phyloP scores from a whole-genome alignment of 495 filamentous ascomycete genomes.

The Coniosporium apollinis region DNA sequence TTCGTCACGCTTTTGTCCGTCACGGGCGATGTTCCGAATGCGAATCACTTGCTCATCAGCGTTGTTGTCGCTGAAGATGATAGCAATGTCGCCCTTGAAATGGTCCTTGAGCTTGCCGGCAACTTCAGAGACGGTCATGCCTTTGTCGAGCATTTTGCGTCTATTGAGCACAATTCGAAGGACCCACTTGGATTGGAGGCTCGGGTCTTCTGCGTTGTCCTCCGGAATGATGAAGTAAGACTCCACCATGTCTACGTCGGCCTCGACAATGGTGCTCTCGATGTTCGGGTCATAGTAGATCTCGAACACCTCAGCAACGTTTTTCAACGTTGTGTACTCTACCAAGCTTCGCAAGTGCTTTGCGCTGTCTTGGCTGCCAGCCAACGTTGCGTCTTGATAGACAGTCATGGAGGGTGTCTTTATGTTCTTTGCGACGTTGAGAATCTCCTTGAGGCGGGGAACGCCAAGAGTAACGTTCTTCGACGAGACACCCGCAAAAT shows the following conservation, averaged over 20 bases:
- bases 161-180: constrained; percentile 87
- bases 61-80: constrained; percentile 97
- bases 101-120: constrained; percentile 74
- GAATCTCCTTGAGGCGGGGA: constrained; percentile 95
- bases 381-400: constrained; percentile 46
- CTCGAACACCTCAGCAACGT: constrained; percentile 78
- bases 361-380: constrained; percentile 54
- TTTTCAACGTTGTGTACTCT: constrained; percentile 89
- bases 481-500: constrained; percentile 98
- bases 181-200: constrained; percentile 81
- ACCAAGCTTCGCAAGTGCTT: constrained; percentile 73
- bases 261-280: constrained; percentile 63
- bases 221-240: constrained; percentile 95
- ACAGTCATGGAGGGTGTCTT: constrained; percentile 97
- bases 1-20: constrained; percentile 59
- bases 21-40: constrained; percentile 60
- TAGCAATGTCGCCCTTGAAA: constrained; percentile 71
- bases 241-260: constrained; percentile 84
- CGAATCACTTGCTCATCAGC: constrained; percentile 90
- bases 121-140: constrained; percentile 79
- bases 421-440: constrained; percentile 93
- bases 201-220: constrained; percentile 50
- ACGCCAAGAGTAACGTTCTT: constrained; percentile 99
- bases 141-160: constrained; percentile 88
- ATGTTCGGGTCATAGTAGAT: constrained; percentile 96